Evolutionary conservation across 2,329 filamentous ascomycete genomes (phyloP).

Genomic region (Phialemoniopsis sp.): DNA sequence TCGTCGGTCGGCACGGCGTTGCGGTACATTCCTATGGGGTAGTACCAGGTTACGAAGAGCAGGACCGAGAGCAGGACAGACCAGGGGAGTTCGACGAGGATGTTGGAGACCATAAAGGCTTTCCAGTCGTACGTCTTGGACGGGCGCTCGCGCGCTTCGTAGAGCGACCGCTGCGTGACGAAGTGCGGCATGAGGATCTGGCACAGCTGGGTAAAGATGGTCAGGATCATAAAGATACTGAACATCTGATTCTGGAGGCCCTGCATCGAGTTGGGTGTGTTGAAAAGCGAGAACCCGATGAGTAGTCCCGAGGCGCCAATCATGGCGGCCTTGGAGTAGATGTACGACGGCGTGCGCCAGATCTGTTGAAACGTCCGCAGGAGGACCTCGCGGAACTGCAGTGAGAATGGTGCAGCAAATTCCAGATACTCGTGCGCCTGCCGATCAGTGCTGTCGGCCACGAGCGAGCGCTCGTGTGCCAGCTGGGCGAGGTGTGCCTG

Average conservation of each 20-base stretch:
- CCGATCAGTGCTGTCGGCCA: constrained; percentile 19
- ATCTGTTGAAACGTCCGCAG: constrained; percentile 71
- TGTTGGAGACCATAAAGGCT: constrained; percentile 67
- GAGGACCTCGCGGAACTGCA: constrained; percentile 57
- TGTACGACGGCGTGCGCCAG: constrained; percentile 73
- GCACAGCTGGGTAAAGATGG: constrained; percentile 68
- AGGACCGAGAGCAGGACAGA: no score
- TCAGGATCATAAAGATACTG: constrained; percentile 69
- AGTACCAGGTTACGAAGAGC: no score
- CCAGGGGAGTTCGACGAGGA: constrained; percentile 70
- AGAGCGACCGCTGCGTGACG: constrained; percentile 68
- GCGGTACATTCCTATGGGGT: no score
- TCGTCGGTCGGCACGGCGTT: no score
- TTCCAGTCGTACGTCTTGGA: constrained; percentile 73
- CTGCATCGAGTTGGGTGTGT: constrained; percentile 50
- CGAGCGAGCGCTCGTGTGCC: constrained; percentile 12
- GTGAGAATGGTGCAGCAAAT: constrained; percentile 54
- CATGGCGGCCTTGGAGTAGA: constrained; percentile 65
- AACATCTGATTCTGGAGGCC: constrained; percentile 70
- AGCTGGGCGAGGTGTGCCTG: constrained; percentile 26
- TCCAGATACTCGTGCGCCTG: constrained; percentile 47
- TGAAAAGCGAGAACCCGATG: constrained; percentile 61
- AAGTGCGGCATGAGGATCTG: constrained; percentile 76
- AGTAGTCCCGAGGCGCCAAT: constrained; percentile 43
- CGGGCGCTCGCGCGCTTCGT: constrained; percentile 73